Base-by-base conservation (phyloP, 2,329 filamentous ascomycete species). In the Ilyonectria sp. region DNA sequence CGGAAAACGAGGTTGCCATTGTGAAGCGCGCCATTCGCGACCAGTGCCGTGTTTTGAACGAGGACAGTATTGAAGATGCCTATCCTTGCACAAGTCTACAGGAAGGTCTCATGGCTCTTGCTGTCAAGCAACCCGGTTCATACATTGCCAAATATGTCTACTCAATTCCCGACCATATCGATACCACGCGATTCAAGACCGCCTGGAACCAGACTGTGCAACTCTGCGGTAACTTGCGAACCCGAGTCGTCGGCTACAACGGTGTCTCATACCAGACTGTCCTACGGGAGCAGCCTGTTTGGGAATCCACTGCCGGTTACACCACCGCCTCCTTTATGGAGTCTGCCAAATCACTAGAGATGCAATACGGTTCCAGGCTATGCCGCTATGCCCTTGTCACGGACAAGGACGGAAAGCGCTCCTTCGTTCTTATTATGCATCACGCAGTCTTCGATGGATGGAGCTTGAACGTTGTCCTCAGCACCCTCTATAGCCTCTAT, bases 1-100 rank as follows among this genome's bases (percentile, higher is more conserved):
- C 49, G 3, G 9, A 6, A 6, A 13, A 33, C 19, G 26, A 23
- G 13, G 10, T 33, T 1, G 49, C 6, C 1, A 6, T 23, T 5
- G 19, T 43, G 5, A 44, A 35, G 17, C 29, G 26, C 2, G 4
- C 29, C 4, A 33, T 61, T 10, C 33, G 37, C n/a, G 29, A 11
- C 17, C 35, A 61, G 8, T 54, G 40, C n/a, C 21, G 26, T 2
- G 4, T 61, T 17, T 15, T n/a, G 1, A 68, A 76, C 21, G 8
- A 73, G 40, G 31, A 67, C 17, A 19, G 33, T 2, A 79, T 83
- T 79, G 63, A 77, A 65, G 15, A 67, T 5, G 67, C 68, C 2
- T 61, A 61, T 15, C 58, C 58, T n/a, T 61, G 58, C 15, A 61
- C 58, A 11, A 26, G 35, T 21, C 49, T 61, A 3, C 58, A 61